A percentile compares a stretch with the other conserved stretches of the same genome.
phyloP scores from a whole-genome alignment of 805 yeast genomes.

The Teunomyces panamensis region DNA sequence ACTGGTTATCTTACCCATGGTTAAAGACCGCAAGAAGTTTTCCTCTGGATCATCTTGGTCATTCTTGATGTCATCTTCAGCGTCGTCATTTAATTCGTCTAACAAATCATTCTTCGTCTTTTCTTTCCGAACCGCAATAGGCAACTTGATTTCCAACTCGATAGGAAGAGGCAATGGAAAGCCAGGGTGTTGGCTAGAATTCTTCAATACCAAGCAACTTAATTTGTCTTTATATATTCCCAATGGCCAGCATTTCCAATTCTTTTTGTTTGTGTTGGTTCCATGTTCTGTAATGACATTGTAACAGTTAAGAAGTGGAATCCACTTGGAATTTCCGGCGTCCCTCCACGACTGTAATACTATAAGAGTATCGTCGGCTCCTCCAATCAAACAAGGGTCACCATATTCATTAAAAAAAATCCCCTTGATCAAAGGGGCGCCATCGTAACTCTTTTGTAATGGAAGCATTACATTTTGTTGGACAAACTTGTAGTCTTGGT shows the following conservation, averaged over 20 bases:
- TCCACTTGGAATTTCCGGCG: conserved; percentile 76
- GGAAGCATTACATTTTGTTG: conserved; percentile 42
- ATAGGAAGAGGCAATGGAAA: conserved; percentile 84
- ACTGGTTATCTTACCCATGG: conserved; percentile 58
- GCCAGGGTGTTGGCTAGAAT: conserved; percentile 59
- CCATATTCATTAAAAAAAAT: conserved; percentile 85
- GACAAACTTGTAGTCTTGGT: conserved; percentile 35
- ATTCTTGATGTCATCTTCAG: conserved; percentile 23
- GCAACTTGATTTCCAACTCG: conserved; percentile 69
- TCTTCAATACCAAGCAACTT: conserved; percentile 72
- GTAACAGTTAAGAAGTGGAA: conserved; percentile 70
- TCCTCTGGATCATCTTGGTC: conserved; percentile 55
- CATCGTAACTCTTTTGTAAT: conserved; percentile 17
- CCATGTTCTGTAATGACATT: conserved; percentile 44
- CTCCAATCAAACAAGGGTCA: conserved; percentile 81
- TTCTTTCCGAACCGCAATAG: conserved; percentile 39
- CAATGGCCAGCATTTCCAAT: conserved; percentile 82
- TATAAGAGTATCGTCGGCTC: conserved; percentile 69
- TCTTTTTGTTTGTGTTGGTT: conserved; percentile 44
- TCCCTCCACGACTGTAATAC: conserved; percentile 78
- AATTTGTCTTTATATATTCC: conserved; percentile 71
- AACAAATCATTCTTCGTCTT: conserved; percentile 25
- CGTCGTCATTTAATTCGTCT: conserved; percentile 22
- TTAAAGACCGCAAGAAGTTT: conserved; percentile 55
- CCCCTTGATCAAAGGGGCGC: conserved; percentile 51